Conservation (phyloP, 164 flowering plant species). For the Cinnamomum chago region DNA sequence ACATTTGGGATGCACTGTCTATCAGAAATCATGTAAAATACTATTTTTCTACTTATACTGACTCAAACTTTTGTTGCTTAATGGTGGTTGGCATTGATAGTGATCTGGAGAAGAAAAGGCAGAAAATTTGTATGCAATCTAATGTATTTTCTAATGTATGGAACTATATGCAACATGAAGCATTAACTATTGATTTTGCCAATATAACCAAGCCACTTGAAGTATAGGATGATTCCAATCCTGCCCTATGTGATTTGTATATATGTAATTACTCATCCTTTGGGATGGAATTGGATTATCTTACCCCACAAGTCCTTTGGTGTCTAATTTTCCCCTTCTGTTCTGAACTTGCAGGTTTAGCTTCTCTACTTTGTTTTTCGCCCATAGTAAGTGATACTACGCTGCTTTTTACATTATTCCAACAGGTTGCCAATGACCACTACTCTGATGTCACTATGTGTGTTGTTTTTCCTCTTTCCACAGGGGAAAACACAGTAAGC, state of each 20-base stretch:
- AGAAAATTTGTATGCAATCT: neutral
- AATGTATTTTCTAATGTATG: neutral
- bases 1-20: neutral
- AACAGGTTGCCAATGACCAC: neutral
- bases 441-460: neutral
- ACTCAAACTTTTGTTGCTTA: neutral
- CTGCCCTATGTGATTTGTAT: neutral
- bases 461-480: slow-evolving; percentile 5
- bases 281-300: neutral
- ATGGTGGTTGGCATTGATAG: neutral
- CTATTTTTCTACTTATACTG: neutral
- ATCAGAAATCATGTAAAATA: neutral
- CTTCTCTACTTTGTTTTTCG: slow-evolving; percentile 67
- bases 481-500: slow-evolving; percentile 40
- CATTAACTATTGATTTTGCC: no score
- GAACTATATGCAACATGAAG: neutral
- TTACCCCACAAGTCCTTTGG: neutral
- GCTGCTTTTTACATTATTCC: neutral
- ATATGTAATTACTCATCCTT: neutral
- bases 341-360: slow-evolving; percentile 64
- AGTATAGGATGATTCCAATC: neutral
- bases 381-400: slow-evolving; percentile 62
- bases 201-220: no score
- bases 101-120: neutral
- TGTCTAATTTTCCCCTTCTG: slow-evolving; percentile 2